Conservation (phyloP, 371 early-diverging fungal genomes). For the Mortierella sp. region DNA sequence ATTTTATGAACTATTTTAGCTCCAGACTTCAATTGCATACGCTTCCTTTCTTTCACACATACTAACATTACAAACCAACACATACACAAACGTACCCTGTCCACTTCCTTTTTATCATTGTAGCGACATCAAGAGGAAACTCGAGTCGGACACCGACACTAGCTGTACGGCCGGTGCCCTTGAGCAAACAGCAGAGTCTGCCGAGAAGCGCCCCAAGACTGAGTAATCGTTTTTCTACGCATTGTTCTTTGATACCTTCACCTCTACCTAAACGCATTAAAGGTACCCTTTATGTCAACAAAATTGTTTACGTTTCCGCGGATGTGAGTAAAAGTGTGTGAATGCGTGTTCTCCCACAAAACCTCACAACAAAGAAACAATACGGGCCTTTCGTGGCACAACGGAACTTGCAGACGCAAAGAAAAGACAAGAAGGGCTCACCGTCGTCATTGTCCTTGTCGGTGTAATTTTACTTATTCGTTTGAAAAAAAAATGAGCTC, state of each 20-base stretch:
- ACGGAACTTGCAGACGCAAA: background rate
- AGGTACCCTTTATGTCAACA: background rate
- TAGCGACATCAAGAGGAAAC: conserved; percentile 51
- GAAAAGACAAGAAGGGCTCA: background rate
- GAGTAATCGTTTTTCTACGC: conserved; percentile 17
- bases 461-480: background rate
- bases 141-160: conserved; percentile 27
- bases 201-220: conserved; percentile 45
- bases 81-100: background rate
- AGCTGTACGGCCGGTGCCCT: background rate
- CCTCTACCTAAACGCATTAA: background rate
- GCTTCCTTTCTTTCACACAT: background rate
- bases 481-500: background rate
- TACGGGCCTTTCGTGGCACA: background rate
- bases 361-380: background rate
- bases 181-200: conserved; percentile 22
- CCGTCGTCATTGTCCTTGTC: background rate
- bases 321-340: background rate
- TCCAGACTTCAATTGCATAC: too few species aligned
- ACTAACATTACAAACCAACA: background rate
- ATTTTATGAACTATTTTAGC: conserved; percentile 3
- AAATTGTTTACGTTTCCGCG: background rate
- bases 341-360: background rate
- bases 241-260: background rate
- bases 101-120: background rate